These are phyloP conservation scores for Cyphellophora attinorum DNA, from an alignment of 2,329 filamentous ascomycete species.

Conservation along the genomic window DNA sequence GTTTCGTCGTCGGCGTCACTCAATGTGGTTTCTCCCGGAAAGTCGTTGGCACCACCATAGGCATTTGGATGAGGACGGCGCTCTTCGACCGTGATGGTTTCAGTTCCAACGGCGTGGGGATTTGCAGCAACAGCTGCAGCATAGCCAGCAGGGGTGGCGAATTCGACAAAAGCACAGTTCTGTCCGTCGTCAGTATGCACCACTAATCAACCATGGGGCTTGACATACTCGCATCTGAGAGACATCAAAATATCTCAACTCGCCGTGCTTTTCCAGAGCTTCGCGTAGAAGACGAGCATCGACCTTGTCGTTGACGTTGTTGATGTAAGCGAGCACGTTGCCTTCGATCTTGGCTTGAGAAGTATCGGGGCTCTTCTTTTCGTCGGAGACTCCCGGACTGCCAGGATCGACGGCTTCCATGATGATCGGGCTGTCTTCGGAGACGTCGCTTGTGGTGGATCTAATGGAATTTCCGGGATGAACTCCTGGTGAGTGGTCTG, in stretches of 20 bases:
- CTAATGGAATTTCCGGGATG: no score
- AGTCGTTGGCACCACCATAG: slow-evolving; percentile 42
- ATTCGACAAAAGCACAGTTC: slow-evolving; percentile 98
- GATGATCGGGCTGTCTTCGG: no score
- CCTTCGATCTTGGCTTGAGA: slow-evolving; percentile 53
- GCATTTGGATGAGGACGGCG: slow-evolving; percentile 67
- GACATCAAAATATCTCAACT: slow-evolving; percentile 55
- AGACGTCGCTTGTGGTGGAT: no score
- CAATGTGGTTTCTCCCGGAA: no score
- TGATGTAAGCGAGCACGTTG: slow-evolving; percentile 78
- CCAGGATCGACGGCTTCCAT: no score
- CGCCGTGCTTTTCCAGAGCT: slow-evolving; percentile 60
- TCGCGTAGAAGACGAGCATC: slow-evolving; percentile 62
- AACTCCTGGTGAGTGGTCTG: no score
- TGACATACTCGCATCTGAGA: slow-evolving; percentile 62
- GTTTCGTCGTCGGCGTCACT: no score
- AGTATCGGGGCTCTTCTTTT: slow-evolving; percentile 70
- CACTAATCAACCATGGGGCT: background rate
- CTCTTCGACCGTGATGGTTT: slow-evolving; percentile 79
- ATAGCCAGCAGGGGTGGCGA: slow-evolving; percentile 70
- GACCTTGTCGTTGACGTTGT: slow-evolving; percentile 88
- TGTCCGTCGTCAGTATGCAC: slow-evolving; percentile 28
- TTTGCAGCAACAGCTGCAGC: slow-evolving; percentile 74
- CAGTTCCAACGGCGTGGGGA: slow-evolving; percentile 73
- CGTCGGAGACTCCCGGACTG: no score